These are phyloP conservation scores for Rhizopogon rudus DNA, from an alignment of 768 basidiomycete genomes.

Conservation along the genomic window DNA sequence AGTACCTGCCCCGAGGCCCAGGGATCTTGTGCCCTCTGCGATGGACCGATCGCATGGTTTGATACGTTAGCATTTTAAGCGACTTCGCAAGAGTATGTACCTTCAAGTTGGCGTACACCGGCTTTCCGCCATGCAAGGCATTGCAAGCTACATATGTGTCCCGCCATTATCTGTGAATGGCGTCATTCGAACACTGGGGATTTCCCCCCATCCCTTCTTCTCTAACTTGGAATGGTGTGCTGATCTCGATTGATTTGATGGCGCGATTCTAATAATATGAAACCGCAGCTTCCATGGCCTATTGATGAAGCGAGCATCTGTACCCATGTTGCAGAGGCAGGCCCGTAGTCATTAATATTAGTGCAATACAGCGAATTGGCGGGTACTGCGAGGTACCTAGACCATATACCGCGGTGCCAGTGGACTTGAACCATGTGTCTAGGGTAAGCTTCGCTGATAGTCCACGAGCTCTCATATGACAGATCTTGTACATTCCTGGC, in stretches of 20 bases:
- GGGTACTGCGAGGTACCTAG: not conserved
- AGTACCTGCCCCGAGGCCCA: too few species aligned
- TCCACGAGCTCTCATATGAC: not conserved
- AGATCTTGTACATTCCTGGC: not conserved
- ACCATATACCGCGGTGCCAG: too few species aligned
- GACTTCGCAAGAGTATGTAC: too few species aligned
- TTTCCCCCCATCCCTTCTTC: not conserved
- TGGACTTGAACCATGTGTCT: not conserved
- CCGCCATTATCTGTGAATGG: not conserved
- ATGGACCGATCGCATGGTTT: too few species aligned
- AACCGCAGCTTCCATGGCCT: not conserved
- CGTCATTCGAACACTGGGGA: not conserved
- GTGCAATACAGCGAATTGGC: not conserved
- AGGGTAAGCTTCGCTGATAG: not conserved
- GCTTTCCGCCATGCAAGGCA: not conserved
- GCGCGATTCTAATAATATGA: not conserved
- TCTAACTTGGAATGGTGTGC: not conserved
- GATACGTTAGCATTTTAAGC: too few species aligned
- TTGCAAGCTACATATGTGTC: not conserved
- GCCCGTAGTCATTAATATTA: not conserved
- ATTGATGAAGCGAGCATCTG: not conserved
- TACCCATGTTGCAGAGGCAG: not conserved
- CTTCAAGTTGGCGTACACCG: too few species aligned
- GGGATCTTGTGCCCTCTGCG: too few species aligned
- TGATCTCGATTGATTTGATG: not conserved